Evolutionary conservation across 2,329 filamentous ascomycete species (phyloP).

Genomic region (Trichoderma hamatum): DNA sequence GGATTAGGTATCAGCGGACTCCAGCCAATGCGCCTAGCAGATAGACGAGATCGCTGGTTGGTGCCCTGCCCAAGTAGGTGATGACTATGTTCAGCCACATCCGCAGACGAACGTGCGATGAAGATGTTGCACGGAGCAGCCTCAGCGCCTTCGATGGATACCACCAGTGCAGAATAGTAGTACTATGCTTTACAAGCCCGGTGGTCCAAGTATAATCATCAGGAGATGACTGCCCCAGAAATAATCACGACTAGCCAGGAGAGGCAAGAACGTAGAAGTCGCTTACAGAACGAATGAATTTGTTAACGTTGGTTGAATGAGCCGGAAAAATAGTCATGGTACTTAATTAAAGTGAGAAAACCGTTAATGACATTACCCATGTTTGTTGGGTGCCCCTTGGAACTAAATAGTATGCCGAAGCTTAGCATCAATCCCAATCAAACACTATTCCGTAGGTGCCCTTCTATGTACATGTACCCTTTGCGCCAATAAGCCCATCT

Average conservation of each 20-base stretch:
- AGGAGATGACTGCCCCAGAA: not conserved
- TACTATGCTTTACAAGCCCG: not conserved
- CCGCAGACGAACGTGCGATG: not conserved
- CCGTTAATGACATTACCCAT: slow-evolving; percentile 9
- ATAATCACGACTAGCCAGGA: not conserved
- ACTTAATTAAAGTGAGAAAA: slow-evolving; percentile 10
- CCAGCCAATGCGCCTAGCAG: slow-evolving; percentile 5
- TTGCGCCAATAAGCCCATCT: not conserved
- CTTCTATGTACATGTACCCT: not conserved
- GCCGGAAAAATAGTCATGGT: not conserved
- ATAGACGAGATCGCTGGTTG: slow-evolving; percentile 11
- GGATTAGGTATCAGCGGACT: not conserved
- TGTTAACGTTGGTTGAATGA: not conserved
- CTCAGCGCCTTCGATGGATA: not conserved
- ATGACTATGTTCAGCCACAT: slow-evolving; percentile 11
- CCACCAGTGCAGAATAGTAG: no score
- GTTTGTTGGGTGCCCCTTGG: not conserved
- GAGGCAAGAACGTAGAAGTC: not conserved
- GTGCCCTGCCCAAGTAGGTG: not conserved
- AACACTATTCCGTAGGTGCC: not conserved
- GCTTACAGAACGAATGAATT: not conserved
- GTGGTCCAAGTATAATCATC: not conserved
- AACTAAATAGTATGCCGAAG: not conserved
- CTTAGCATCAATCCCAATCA: not conserved
- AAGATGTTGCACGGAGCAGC: not conserved